Evolutionary conservation across 306 rosid genomes (phyloP).

Genomic region (Arachis hypogaea): DNA sequence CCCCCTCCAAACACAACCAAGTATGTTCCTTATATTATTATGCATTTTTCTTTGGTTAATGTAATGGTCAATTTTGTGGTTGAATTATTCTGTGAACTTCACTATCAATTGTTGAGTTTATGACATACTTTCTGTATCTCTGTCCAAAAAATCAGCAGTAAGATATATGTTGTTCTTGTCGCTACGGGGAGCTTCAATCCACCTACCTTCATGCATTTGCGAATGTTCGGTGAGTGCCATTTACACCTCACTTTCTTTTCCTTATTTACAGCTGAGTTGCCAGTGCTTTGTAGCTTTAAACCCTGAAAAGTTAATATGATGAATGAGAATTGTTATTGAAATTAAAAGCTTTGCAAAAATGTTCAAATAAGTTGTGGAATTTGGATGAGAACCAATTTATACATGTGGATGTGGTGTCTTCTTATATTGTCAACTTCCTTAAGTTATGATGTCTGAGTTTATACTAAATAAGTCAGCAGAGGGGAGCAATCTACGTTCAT

Average conservation of each 20-base stretch:
- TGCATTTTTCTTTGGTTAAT: too few species aligned
- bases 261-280: neutral
- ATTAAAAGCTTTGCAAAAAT: neutral
- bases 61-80: neutral
- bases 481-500: neutral
- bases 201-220: slow-evolving; percentile 93
- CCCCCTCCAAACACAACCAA: slow-evolving; percentile 33
- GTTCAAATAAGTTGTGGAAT: slow-evolving; percentile 13
- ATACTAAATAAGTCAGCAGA: slow-evolving; percentile 3
- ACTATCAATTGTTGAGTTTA: slow-evolving; percentile 13
- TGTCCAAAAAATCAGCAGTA: slow-evolving; percentile 40
- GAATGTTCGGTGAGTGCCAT: slow-evolving; percentile 74
- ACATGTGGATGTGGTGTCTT: neutral
- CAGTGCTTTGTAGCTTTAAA: neutral
- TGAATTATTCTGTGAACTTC: neutral
- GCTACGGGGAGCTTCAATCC: slow-evolving; percentile 95
- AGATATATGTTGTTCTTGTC: slow-evolving; percentile 65
- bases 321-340: neutral
- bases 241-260: slow-evolving; percentile 5
- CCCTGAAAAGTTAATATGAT: slow-evolving; percentile 12
- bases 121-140: slow-evolving; percentile 17
- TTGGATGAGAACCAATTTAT: slow-evolving; percentile 21
- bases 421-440: neutral
- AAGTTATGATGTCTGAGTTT: neutral
- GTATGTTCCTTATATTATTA: slow-evolving; percentile 42